These are phyloP conservation scores for Yarrowia deformans DNA, from an alignment of 805 yeast species.

Conservation along the genomic window DNA sequence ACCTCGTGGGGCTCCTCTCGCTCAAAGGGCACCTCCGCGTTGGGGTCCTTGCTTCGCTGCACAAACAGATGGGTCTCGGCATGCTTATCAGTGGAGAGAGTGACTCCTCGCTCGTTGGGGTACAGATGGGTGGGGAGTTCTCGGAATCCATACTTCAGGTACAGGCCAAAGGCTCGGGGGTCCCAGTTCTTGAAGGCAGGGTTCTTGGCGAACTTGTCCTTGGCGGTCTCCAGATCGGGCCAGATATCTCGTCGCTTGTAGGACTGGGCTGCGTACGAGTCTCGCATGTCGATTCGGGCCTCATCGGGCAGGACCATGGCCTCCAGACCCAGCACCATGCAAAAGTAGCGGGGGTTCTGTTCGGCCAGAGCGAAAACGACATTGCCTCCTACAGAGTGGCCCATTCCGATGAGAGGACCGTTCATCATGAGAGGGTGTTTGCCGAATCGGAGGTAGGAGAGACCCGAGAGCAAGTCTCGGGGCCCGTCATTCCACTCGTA, in stretches of 20 bases:
- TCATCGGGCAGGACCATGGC: slow-evolving; percentile 42
- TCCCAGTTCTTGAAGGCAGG: slow-evolving; percentile 40
- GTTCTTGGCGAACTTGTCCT: slow-evolving; percentile 23
- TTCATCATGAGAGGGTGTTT: slow-evolving; percentile 38
- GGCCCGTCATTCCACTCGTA: slow-evolving; percentile 43
- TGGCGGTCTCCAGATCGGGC: slow-evolving; percentile 41
- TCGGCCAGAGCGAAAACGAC: slow-evolving; percentile 34
- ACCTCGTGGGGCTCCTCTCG: slow-evolving; percentile 34
- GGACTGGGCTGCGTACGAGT: slow-evolving; percentile 32
- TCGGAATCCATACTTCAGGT: slow-evolving; percentile 41
- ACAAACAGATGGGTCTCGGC: slow-evolving; percentile 42
- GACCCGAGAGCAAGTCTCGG: slow-evolving; percentile 39
- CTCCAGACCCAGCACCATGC: slow-evolving; percentile 42
- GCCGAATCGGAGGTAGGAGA: slow-evolving; percentile 39
- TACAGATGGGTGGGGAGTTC: slow-evolving; percentile 40
- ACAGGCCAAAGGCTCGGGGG: slow-evolving; percentile 41
- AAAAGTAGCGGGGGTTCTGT: slow-evolving; percentile 41
- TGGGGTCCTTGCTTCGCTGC: slow-evolving; percentile 22
- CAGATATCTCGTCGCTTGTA: slow-evolving; percentile 41
- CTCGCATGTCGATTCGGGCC: slow-evolving; percentile 21
- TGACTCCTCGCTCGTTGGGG: slow-evolving; percentile 41
- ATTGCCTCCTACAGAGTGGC: slow-evolving; percentile 46
- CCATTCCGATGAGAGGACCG: slow-evolving; percentile 43
- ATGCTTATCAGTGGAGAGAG: slow-evolving; percentile 42
- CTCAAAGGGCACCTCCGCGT: slow-evolving; percentile 14